A percentile compares a stretch with the other conserved stretches of the same genome.
Conservation (phyloP, 2,329 filamentous ascomycete genomes). For the Septoria linicola region DNA sequence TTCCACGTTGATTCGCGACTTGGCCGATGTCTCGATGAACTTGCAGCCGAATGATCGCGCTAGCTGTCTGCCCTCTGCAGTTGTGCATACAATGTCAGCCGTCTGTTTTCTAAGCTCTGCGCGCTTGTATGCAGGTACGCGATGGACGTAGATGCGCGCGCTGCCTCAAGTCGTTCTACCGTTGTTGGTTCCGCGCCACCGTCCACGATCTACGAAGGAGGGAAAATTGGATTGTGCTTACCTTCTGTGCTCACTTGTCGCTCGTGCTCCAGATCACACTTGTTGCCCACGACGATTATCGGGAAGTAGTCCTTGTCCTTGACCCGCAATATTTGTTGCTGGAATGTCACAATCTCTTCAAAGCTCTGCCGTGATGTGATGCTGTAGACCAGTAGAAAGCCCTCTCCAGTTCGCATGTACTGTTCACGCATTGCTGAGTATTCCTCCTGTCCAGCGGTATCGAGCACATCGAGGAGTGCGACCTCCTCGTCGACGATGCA, state of each 20-base stretch:
- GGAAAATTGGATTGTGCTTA: conserved; percentile 40
- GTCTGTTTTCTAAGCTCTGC: background rate
- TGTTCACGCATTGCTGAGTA: conserved; percentile 99
- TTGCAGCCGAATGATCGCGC: conserved; percentile 90
- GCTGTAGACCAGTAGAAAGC: conserved; percentile 95
- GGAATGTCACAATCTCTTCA: conserved; percentile 97
- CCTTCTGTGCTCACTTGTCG: conserved; percentile 89
- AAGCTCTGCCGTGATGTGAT: conserved; percentile 97
- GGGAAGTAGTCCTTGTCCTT: conserved; percentile 99
- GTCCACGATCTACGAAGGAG: no score
- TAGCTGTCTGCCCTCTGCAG: conserved; percentile 80
- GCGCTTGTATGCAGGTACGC: conserved; percentile 21
- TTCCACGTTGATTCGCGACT: conserved; percentile 97
- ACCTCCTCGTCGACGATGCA: conserved; percentile 98
- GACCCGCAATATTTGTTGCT: conserved; percentile 96
- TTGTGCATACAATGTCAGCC: conserved; percentile 15
- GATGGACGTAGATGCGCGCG: no score
- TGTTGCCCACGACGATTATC: conserved; percentile 98
- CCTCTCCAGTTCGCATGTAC: conserved; percentile 99
- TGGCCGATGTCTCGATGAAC: conserved; percentile 98
- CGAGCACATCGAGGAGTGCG: conserved; percentile 93
- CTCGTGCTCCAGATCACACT: conserved; percentile 95
- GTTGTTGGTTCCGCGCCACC: no score
- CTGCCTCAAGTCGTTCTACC: no score
- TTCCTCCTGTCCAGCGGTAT: conserved; percentile 97